Percentiles rank a stretch among this genome's conserved stretches.
These are phyloP conservation scores for Ophiosphaerella korrae DNA, from an alignment of 2,329 filamentous ascomycete species.

Conservation along the genomic window DNA sequence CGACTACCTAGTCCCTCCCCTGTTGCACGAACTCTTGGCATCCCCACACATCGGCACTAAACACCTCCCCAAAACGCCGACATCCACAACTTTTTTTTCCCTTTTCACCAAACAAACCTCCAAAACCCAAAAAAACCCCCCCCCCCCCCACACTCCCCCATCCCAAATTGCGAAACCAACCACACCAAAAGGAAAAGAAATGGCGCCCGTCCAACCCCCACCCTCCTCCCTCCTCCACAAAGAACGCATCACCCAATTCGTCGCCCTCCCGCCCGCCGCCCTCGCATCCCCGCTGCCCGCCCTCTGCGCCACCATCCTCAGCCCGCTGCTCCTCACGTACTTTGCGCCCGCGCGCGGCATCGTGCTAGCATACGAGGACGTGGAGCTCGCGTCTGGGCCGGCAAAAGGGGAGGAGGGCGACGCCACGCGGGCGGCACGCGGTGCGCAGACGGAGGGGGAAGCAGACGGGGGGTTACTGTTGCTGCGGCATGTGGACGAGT, in stretches of 20 bases:
- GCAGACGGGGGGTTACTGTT: constrained; percentile 14
- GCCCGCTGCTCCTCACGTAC: constrained; percentile 76
- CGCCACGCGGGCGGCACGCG: too few species aligned
- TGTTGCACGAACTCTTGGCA: constrained; percentile 6
- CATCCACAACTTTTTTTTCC: constrained; percentile 37
- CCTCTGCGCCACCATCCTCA: constrained; percentile 74
- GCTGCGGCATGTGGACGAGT: constrained; percentile 61
- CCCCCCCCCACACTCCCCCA: constrained; percentile 16
- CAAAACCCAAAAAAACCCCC: too few species aligned
- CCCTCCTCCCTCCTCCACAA: constrained; percentile 65
- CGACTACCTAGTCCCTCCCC: too few species aligned
- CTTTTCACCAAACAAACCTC: too few species aligned
- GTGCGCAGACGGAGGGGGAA: too few species aligned
- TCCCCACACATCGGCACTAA: constrained; percentile 18
- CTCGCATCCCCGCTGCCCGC: constrained; percentile 69
- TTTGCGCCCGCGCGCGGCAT: constrained; percentile 74
- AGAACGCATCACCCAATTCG: constrained; percentile 80
- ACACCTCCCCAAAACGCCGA: constrained; percentile 23
- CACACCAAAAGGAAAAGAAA: constrained; percentile 7
- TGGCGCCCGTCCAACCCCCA: constrained; percentile 30
- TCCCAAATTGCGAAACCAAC: constrained; percentile 6
- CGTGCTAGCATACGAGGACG: constrained; percentile 74
- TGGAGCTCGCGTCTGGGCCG: constrained; percentile 67
- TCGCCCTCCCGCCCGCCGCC: constrained; percentile 75
- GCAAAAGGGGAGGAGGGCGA: too few species aligned